Evolutionary conservation across 2,329 filamentous ascomycete species (phyloP), one percentile per base, ranked within the genome.

Genomic region (Graphiopsis chlorocephala): DNA sequence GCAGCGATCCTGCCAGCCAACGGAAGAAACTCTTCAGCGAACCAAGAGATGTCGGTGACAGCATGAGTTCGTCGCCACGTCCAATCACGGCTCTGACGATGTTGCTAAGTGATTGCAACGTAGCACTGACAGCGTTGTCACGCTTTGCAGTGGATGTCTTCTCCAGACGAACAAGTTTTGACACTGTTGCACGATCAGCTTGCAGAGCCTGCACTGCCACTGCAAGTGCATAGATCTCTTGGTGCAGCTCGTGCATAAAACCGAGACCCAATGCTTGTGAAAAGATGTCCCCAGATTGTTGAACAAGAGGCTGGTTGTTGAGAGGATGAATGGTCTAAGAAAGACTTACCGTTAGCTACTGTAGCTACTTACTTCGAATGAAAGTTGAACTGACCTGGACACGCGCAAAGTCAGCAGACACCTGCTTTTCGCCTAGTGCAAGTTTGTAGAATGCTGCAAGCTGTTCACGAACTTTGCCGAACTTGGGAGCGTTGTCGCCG

Each of bases 281-380:
- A 38, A 68, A 67, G 17, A 56, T 42, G 56, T 68, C 64, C 63
- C 67, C 65, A 53, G 67, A 68, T 15, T 65, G 64, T 61, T 74
- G 74, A 26, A 81, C 68, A 38, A 77, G 74, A 28, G 79, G 70
- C 67, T 81, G 78, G 66, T 83, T 83, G 71, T 76, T 78, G 63
- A 83, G 73, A 64, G 81, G 79, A 72, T 83, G 79, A 64, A 81
- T 74, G 47, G 81, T 73, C 71, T 75, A 73, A 66, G 53, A 70
- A 72, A 65, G 64, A 68, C 63, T 78, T 72, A 69, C 77, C 74
- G 64, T 78, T 71, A 71, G 75, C 71, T 70, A 67, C 60, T 73
- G 67, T 58, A 68, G 53, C 70, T 70, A 75, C 72, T 73, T 74
- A 75, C 72, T 65, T 69, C 48, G 31, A 29, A 11, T 47, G 48